Base-by-base conservation (phyloP, 139 green algal species). In the Volvox reticuliferus region DNA sequence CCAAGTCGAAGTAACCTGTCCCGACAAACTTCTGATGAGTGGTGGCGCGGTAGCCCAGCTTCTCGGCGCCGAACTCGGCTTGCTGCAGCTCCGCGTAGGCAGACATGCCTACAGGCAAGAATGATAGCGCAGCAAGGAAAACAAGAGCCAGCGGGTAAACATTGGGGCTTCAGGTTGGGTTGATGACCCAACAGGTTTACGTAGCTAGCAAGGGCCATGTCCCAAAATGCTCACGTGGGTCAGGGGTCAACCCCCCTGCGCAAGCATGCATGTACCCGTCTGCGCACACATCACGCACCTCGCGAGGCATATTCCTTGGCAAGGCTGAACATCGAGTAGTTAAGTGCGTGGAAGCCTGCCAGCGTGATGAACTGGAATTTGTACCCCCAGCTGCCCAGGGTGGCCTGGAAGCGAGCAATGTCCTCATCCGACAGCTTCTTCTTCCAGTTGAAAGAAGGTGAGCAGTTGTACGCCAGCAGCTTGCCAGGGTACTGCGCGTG, bases 391-490 rank as follows among this genome's bases (percentile, higher is more conserved):
- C 76, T 81, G 75, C 89, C 92, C 30, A 93, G 73, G 12, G 73
- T 82, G 0, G 84, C 84, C 82, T 88, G 82, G 97, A 98, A 99
- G 35, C 82, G 92, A 28, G 95, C 95, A 55, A 99, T 99, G 82
- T 96, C 86, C 12, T 88, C 92, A 65, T 97, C 95, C 61, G 50
- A 91, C 63, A 98, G 94, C 91, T 97, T 94, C 87, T 96, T 97
- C 93, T 97, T 95, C 97, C 97, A 99, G 96, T 99, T 99, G 96
- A 99, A 99, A 36, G 94, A 97, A 32, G 97, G 97, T 22, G 95
- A 97, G 95, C 97, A 98, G 96, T 99, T 99, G 96, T 99, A 99
- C 16, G 97, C 96, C 86, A 99, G 94, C 93, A 99, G 94, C 95
- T 98, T 98, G 93, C 94, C 88, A 50, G 97, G 97, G 95, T 94